Conservation (phyloP, 2,329 filamentous ascomycete genomes). For the Venturia aucupariae region DNA sequence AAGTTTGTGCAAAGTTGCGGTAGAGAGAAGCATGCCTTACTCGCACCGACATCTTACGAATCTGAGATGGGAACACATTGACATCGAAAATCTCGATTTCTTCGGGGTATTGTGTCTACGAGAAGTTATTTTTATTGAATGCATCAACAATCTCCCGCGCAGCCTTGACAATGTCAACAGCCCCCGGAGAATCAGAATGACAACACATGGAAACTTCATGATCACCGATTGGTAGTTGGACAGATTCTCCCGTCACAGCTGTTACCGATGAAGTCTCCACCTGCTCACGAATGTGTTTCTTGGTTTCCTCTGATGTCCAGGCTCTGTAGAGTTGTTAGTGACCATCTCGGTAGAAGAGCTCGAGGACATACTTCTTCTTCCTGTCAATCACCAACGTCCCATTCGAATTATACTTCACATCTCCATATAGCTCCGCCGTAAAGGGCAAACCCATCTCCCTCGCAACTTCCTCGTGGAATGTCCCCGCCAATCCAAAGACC, state of each 20-base stretch:
- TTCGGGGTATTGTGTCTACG: not conserved
- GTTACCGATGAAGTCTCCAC: slow-evolving; percentile 17
- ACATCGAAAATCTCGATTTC: not conserved
- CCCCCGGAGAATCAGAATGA: slow-evolving; percentile 25
- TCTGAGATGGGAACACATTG: too few relatives aligned
- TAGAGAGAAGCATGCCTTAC: too few relatives aligned
- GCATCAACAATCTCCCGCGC: slow-evolving; percentile 22
- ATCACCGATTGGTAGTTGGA: slow-evolving; percentile 20
- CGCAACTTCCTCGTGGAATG: slow-evolving; percentile 45
- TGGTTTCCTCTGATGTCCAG: slow-evolving; percentile 18
- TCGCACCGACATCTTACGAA: too few relatives aligned
- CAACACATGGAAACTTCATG: slow-evolving; percentile 24
- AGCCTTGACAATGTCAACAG: slow-evolving; percentile 21
- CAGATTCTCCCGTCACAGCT: slow-evolving; percentile 11
- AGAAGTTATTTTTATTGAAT: slow-evolving; percentile 17
- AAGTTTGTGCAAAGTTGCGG: too few relatives aligned
- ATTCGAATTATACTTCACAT: slow-evolving; percentile 46
- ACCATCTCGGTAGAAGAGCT: not conserved
- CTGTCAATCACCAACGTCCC: slow-evolving; percentile 46
- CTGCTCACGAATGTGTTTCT: slow-evolving; percentile 17
- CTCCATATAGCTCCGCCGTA: slow-evolving; percentile 45
- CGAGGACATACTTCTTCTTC: slow-evolving; percentile 41
- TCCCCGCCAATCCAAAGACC: slow-evolving; percentile 47
- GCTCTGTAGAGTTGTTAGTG: not conserved
- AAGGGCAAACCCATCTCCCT: slow-evolving; percentile 45